These are phyloP conservation scores for Zygosaccharomyces siamensis DNA, from an alignment of 805 yeast genomes.

Conservation along the genomic window DNA sequence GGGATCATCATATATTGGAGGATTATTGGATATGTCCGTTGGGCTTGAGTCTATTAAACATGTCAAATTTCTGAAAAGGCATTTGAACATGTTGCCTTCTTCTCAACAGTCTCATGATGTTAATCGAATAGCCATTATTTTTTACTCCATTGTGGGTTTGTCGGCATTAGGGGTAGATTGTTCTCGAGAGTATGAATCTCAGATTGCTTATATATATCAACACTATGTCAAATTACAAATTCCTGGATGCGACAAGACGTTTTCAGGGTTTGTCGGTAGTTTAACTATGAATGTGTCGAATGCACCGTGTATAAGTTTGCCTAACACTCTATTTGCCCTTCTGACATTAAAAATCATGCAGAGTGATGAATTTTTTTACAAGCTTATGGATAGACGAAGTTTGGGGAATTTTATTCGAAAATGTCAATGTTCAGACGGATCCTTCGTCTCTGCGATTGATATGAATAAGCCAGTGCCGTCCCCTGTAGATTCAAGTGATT, in stretches of 20 bases:
- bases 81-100: slow-evolving; percentile 51
- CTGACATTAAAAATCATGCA: slow-evolving; percentile 52
- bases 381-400: slow-evolving; percentile 37
- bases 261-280: slow-evolving; percentile 30
- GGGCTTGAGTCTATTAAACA: slow-evolving; percentile 22
- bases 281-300: slow-evolving; percentile 13
- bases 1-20: background rate
- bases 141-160: slow-evolving; percentile 60
- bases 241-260: slow-evolving; percentile 21
- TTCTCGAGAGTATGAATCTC: slow-evolving; percentile 26
- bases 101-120: slow-evolving; percentile 60
- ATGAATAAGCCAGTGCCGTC: slow-evolving; percentile 31
- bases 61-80: slow-evolving; percentile 44
- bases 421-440: slow-evolving; percentile 62
- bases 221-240: slow-evolving; percentile 31
- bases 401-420: slow-evolving; percentile 50
- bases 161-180: slow-evolving; percentile 29
- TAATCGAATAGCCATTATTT: slow-evolving; percentile 62
- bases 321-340: slow-evolving; percentile 71
- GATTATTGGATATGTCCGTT: background rate
- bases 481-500: slow-evolving; percentile 56
- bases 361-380: slow-evolving; percentile 38
- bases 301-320: slow-evolving; percentile 47
- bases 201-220: slow-evolving; percentile 29
- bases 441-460: slow-evolving; percentile 47